phyloP scores from a whole-genome alignment of 768 basidiomycete genomes.

The Pleurotus tuoliensis region DNA sequence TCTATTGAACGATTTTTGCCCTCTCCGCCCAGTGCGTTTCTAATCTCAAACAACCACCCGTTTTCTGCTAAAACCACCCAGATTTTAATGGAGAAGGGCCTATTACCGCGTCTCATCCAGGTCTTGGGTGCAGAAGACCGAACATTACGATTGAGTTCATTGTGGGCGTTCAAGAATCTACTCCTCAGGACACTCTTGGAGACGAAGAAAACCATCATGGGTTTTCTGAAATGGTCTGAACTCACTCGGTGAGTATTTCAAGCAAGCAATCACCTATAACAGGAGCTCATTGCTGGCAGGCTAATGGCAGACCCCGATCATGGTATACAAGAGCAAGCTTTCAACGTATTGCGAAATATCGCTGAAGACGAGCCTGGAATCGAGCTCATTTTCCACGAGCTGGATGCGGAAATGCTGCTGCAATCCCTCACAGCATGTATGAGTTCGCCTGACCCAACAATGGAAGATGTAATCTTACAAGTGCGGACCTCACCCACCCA shows the following conservation, averaged over 20 bases:
- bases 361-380: slow-evolving; percentile 65
- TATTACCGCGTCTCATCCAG: slow-evolving; percentile 60
- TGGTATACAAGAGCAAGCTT: slow-evolving; percentile 66
- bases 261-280: background rate
- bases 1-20: slow-evolving; percentile 83
- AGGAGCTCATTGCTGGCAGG: slow-evolving; percentile 18
- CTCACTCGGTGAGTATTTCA: slow-evolving; percentile 46
- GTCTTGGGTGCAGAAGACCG: slow-evolving; percentile 52
- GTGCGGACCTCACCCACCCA: slow-evolving; percentile 21
- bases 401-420: slow-evolving; percentile 45
- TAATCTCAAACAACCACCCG: slow-evolving; percentile 4
- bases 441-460: slow-evolving; percentile 32
- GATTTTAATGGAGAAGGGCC: slow-evolving; percentile 65
- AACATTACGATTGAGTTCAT: slow-evolving; percentile 57
- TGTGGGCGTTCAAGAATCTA: slow-evolving; percentile 92
- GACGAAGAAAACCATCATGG: slow-evolving; percentile 65
- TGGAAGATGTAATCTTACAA: slow-evolving; percentile 51
- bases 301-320: slow-evolving; percentile 49
- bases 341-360: slow-evolving; percentile 64
- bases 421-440: slow-evolving; percentile 44
- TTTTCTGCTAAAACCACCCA: slow-evolving; percentile 20
- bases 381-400: slow-evolving; percentile 50
- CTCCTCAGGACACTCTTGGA: slow-evolving; percentile 56
- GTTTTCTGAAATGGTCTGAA: slow-evolving; percentile 60
- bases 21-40: slow-evolving; percentile 59